phyloP scores from a whole-genome alignment of 2,329 filamentous ascomycete species.

The Fusarium subglutinans region DNA sequence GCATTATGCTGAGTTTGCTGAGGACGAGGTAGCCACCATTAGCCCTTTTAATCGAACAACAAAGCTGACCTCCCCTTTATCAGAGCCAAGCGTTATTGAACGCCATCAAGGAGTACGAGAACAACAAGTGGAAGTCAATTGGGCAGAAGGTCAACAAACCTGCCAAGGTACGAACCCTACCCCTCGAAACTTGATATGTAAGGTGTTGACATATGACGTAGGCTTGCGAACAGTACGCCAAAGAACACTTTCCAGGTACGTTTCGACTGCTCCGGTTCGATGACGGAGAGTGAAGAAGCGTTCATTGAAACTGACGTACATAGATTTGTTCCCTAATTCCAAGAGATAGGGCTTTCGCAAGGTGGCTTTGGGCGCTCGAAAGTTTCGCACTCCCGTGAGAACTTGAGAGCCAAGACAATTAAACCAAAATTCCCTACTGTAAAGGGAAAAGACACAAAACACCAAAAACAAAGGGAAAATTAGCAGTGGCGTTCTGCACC shows the following conservation, averaged over 20 bases:
- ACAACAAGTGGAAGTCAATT: conserved; percentile 98
- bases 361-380: neutral
- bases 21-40: conserved; percentile 80
- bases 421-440: neutral
- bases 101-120: conserved; percentile 98
- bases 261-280: conserved; percentile 39
- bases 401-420: neutral
- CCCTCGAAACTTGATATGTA: neutral
- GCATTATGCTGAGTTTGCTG: conserved; percentile 98
- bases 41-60: conserved; percentile 13
- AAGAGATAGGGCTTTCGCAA: conserved; percentile 46
- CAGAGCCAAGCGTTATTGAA: conserved; percentile 83
- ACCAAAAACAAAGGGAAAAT: conserved; percentile 26
- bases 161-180: conserved; percentile 69
- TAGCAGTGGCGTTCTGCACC: conserved; percentile 34
- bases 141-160: conserved; percentile 97
- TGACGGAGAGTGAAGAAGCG: conserved; percentile 17
- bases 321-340: conserved; percentile 52
- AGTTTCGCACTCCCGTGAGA: neutral
- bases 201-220: conserved; percentile 20
- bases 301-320: conserved; percentile 44
- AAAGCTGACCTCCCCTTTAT: conserved; percentile 34
- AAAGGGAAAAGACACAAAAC: conserved; percentile 23
- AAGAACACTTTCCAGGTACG: conserved; percentile 83
- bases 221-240: conserved; percentile 82